Evolutionary conservation across 805 yeast species (phyloP).

Genomic region (Yarrowia sp.): DNA sequence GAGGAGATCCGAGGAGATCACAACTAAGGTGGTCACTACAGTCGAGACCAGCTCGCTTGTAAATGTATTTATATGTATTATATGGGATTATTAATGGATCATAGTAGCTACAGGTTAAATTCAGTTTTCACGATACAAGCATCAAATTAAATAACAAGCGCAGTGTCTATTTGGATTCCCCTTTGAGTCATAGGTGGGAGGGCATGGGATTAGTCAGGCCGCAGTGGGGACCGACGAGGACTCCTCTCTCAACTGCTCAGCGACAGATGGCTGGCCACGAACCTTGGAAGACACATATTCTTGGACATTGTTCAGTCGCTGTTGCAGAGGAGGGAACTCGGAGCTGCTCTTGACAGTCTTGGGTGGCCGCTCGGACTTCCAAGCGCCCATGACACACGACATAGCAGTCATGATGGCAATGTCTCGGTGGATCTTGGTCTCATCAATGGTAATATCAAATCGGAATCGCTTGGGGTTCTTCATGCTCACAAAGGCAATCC

Average conservation of each 20-base stretch:
- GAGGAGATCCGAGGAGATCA: slow-evolving; percentile 14
- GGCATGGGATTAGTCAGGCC: not conserved
- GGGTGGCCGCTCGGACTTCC: slow-evolving; percentile 21
- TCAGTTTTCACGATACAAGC: not conserved
- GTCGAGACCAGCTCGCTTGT: not conserved
- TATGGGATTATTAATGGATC: slow-evolving; percentile 1
- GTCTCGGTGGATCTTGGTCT: slow-evolving; percentile 31
- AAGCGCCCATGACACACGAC: slow-evolving; percentile 27
- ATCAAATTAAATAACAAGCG: slow-evolving; percentile 2
- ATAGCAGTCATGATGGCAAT: slow-evolving; percentile 36
- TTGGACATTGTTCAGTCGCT: slow-evolving; percentile 28
- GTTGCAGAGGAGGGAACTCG: slow-evolving; percentile 25
- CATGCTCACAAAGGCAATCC: slow-evolving; percentile 18
- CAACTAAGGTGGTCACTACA: slow-evolving; percentile 8
- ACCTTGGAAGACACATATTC: slow-evolving; percentile 37
- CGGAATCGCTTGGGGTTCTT: slow-evolving; percentile 34
- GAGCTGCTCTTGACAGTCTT: slow-evolving; percentile 23
- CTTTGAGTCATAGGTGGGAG: too few relatives aligned
- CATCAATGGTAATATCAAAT: slow-evolving; percentile 26
- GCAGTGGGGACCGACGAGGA: not conserved
- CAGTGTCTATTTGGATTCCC: slow-evolving; percentile 22
- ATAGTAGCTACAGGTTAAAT: too few relatives aligned
- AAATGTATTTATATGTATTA: slow-evolving; percentile 35
- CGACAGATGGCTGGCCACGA: slow-evolving; percentile 26
- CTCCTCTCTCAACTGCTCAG: slow-evolving; percentile 16